These are phyloP conservation scores for Mycena alexandri DNA, from an alignment of 768 basidiomycete genomes.

Conservation along the genomic window DNA sequence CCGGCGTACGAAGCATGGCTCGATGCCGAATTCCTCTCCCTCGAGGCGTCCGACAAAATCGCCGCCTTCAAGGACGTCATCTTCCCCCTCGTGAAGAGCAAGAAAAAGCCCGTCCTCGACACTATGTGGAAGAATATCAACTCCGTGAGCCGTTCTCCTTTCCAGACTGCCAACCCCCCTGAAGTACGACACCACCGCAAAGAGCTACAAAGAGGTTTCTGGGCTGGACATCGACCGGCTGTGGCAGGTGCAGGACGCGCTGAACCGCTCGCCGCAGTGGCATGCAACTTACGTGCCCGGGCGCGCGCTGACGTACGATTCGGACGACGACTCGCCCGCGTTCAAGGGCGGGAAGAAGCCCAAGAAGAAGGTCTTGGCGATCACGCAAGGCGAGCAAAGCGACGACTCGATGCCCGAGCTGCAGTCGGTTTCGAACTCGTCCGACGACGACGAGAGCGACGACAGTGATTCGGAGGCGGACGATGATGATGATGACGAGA, in stretches of 20 bases:
- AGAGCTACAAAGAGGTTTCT: conserved; percentile 72
- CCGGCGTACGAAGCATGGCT: conserved; percentile 75
- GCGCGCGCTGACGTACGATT: conserved; percentile 35
- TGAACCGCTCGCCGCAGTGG: conserved; percentile 72
- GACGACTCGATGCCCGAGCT: conserved; percentile 76
- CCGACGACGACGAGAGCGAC: conserved; percentile 54
- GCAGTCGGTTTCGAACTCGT: conserved; percentile 74
- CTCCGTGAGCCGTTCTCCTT: conserved; percentile 54
- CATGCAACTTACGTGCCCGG: conserved; percentile 54
- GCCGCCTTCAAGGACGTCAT: conserved; percentile 68
- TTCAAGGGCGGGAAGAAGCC: conserved; percentile 41
- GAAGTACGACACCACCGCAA: conserved; percentile 23
- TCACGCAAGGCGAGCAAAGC: conserved; percentile 63
- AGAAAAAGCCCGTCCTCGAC: conserved; percentile 61
- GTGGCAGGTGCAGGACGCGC: conserved; percentile 71
- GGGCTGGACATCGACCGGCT: conserved; percentile 71
- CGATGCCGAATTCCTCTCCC: conserved; percentile 75
- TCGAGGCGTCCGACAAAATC: conserved; percentile 64
- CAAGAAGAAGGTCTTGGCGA: conserved; percentile 61
- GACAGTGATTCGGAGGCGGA: conserved; percentile 54
- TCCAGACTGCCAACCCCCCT: not conserved
- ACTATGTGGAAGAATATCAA: conserved; percentile 77
- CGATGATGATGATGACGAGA: conserved; percentile 52
- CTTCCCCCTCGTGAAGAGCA: conserved; percentile 70
- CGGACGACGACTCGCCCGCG: conserved; percentile 41